Base-by-base conservation (phyloP, 148 eudicot species). In the Talinum fruticosum region DNA sequence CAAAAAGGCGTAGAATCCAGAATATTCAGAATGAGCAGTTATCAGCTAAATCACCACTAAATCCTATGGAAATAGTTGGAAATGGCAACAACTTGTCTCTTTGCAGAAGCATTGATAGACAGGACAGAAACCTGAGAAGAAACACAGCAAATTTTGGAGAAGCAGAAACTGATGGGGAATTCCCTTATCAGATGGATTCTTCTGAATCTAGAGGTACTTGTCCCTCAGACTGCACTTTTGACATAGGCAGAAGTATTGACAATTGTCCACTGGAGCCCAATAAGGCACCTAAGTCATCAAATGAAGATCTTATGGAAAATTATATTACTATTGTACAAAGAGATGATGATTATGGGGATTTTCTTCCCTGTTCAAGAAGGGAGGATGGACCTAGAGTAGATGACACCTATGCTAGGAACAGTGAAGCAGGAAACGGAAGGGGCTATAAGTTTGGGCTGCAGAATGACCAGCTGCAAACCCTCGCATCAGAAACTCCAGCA, bases 1-100 rank as follows among this genome's bases (percentile, higher is more conserved):
- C 80, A 67, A 91, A 92, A 82, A 86, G 88, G 83, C 78, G 85
- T 80, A 78, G 69, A 87, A 75, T 73, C 62, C 79, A 82, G 73
- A 82, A 75, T 51, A 35, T 51, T 70, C 78, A 79, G 73, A 71
- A 77, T 57, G 73, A 62, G 66, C 69, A 74, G 72, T 71, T 71
- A 80, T 66, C 84, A 64, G 35, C 66, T 74, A 79, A 53, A 49
- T 67, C 72, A 75, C 66, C 78, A 64, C 72, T 79, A 13, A 71
- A 80, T 68, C 76, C 73, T 47, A 44, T 34, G 78, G 86, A 84
- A 75, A 82, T 83, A 68, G 72, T 59, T 57, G 77, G 78, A 53
- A 87, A 84, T 59, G 77, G 66, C 37, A 78, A 71, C 54, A 24
- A 65, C 64, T 69, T 75, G 66, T 69, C 81, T 62, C 36, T 23